phyloP scores from a whole-genome alignment of 2,329 filamentous ascomycete species.

The Trichophyton equinum region DNA sequence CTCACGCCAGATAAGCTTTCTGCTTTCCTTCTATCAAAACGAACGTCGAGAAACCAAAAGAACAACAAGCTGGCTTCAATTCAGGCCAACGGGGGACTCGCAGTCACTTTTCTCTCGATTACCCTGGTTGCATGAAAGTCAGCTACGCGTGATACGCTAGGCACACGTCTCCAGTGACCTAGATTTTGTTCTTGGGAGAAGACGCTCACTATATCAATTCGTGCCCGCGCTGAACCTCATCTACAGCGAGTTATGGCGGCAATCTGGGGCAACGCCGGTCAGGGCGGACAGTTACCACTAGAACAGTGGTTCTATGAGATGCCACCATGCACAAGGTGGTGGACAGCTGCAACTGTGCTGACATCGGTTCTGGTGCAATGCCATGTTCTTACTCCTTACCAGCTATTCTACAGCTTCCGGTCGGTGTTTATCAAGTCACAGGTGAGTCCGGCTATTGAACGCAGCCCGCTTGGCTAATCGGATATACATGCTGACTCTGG shows the following conservation, averaged over 20 bases:
- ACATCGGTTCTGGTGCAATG: conserved; percentile 87
- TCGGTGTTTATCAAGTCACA: conserved; percentile 86
- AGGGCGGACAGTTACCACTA: conserved; percentile 56
- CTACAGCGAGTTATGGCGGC: conserved; percentile 27
- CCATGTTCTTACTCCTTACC: conserved; percentile 80
- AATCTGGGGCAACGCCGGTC: conserved; percentile 32
- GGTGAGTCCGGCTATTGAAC: conserved; percentile 42
- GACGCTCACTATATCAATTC: not conserved
- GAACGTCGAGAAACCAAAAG: not conserved
- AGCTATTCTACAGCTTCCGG: conserved; percentile 92
- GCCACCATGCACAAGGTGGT: conserved; percentile 90
- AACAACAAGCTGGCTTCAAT: not conserved
- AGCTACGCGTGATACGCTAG: not conserved
- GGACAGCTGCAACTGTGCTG: conserved; percentile 84
- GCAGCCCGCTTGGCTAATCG: not conserved
- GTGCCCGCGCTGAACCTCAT: not conserved
- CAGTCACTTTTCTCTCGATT: not conserved
- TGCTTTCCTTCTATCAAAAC: not conserved
- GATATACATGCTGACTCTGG: not conserved
- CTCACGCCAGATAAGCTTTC: not conserved
- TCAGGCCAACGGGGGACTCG: not conserved
- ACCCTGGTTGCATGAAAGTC: not conserved
- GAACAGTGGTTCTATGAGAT: conserved; percentile 99
- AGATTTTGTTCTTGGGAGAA: not conserved
- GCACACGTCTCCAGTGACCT: not conserved